Base-by-base conservation (phyloP, 163 green algal species). In the Prototheca stagnorum region DNA sequence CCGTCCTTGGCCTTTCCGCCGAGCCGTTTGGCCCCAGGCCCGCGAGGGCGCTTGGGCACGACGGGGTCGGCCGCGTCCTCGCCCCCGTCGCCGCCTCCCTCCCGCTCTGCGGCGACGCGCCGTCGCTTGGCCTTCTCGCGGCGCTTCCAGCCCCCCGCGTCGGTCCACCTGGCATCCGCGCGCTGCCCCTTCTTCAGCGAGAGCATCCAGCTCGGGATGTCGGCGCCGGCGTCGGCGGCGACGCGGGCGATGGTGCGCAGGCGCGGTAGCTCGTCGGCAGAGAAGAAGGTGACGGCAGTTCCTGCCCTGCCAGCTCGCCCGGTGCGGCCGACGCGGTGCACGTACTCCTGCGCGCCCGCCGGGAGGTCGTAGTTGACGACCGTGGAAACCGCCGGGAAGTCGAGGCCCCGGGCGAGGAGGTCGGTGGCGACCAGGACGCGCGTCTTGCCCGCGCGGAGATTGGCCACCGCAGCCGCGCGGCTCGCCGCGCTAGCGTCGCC, bases 311-410 rank as follows among this genome's bases (percentile, higher is more conserved):
- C 71, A 21, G 74, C 78, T 1, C 77, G 51, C 5, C 83, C 84
- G 1, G 82, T 95, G 23, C 86, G 61, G 2, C 87, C 89, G 14
- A 96, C 77, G 21, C 90, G 65, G 67, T 99, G 90, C 25, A 97
- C 76, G 63, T 99, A 99, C 57, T 93, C 80, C 14, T 63, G 67
- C 0, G 77, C 81, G n/a, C 64, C 74, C 19, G 59, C 37, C 0
- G 90, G 90, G 54, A 91, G 93, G 72, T 99, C 90, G 47, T 88
- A 97, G 57, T 95, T 97, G 50, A 99, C 62, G 8, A 99, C 88
- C 0, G 79, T 86, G 48, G 82, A 76, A 7, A 99, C 78, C 7
- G 74, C 84, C 15, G 85, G 56, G 59, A 96, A 95, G 70, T 99
- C 89, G 74, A 97, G 93, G 21, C 90, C 87, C 17, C 82, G 59